These are phyloP conservation scores for Diaporthe citri DNA, from an alignment of 2,329 filamentous ascomycete genomes.

Conservation along the genomic window DNA sequence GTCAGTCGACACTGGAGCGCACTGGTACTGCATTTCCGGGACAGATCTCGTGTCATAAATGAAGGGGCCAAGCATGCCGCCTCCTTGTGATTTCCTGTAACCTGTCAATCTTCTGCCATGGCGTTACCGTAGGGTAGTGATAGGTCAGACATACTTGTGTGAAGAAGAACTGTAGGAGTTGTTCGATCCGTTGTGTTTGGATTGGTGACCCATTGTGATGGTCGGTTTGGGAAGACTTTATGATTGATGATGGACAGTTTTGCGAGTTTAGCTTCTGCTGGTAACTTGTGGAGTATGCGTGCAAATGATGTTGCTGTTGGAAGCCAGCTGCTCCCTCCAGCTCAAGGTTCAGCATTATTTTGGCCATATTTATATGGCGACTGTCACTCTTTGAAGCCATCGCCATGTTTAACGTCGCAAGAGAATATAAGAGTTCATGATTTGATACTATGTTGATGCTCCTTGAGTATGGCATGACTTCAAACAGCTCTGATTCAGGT, in stretches of 20 bases:
- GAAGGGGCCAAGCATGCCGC: not conserved
- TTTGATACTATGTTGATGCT: not conserved
- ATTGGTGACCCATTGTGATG: not conserved
- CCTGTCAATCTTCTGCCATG: not conserved
- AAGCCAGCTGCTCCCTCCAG: not conserved
- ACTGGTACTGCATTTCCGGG: not conserved
- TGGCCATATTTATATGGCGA: not conserved
- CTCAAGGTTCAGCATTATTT: not conserved
- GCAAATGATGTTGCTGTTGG: not conserved
- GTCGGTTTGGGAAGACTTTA: not conserved
- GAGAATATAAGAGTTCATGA: not conserved
- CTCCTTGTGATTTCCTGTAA: not conserved
- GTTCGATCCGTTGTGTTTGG: not conserved
- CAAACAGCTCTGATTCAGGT: slow-evolving; percentile 1
- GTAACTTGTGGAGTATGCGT: not conserved
- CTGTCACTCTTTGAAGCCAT: not conserved
- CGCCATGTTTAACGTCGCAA: not conserved
- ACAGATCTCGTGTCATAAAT: not conserved
- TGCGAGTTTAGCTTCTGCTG: not conserved
- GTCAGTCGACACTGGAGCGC: not conserved
- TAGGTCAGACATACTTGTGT: not conserved
- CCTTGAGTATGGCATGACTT: not conserved
- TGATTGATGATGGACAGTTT: not conserved
- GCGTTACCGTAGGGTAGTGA: accelerated
- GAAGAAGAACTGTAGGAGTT: not conserved